These are phyloP conservation scores for Galerina marginata DNA, from an alignment of 768 basidiomycete genomes.

Conservation along the genomic window DNA sequence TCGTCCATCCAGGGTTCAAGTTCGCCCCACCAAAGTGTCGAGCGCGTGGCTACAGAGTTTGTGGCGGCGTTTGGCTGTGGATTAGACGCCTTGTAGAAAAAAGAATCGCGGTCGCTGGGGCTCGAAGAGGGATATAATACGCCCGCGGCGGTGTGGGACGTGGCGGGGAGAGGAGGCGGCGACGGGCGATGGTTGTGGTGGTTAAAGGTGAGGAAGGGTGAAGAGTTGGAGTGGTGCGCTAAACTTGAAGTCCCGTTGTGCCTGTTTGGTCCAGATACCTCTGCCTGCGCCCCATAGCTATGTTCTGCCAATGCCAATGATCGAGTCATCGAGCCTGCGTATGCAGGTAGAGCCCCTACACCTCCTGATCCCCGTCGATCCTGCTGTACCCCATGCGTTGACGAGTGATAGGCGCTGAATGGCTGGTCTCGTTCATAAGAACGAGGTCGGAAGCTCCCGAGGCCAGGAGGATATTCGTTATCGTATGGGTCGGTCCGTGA, in stretches of 20 bases:
- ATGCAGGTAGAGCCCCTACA: slow-evolving; percentile 21
- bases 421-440: slow-evolving; percentile 26
- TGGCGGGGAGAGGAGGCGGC: slow-evolving; percentile 37
- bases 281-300: slow-evolving; percentile 21
- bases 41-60: slow-evolving; percentile 43
- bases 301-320: slow-evolving; percentile 26
- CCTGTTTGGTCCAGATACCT: slow-evolving; percentile 48
- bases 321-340: slow-evolving; percentile 29
- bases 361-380: slow-evolving; percentile 37
- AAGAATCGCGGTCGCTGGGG: slow-evolving; percentile 38
- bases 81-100: slow-evolving; percentile 27
- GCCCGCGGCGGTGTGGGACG: slow-evolving; percentile 22
- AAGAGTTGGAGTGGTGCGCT: slow-evolving; percentile 30
- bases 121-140: slow-evolving; percentile 31
- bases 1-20: slow-evolving; percentile 98
- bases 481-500: slow-evolving; percentile 49
- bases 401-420: slow-evolving; percentile 11
- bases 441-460: slow-evolving; percentile 30
- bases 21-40: slow-evolving; percentile 85
- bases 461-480: slow-evolving; percentile 41
- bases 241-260: slow-evolving; percentile 40
- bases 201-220: slow-evolving; percentile 51
- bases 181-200: slow-evolving; percentile 43
- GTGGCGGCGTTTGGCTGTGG: slow-evolving; percentile 26
- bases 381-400: slow-evolving; percentile 25